Percentiles rank a stretch among this genome's conserved stretches.
Evolutionary conservation across 2,329 filamentous ascomycete genomes (phyloP).

Genomic region (Curvularia lunata): DNA sequence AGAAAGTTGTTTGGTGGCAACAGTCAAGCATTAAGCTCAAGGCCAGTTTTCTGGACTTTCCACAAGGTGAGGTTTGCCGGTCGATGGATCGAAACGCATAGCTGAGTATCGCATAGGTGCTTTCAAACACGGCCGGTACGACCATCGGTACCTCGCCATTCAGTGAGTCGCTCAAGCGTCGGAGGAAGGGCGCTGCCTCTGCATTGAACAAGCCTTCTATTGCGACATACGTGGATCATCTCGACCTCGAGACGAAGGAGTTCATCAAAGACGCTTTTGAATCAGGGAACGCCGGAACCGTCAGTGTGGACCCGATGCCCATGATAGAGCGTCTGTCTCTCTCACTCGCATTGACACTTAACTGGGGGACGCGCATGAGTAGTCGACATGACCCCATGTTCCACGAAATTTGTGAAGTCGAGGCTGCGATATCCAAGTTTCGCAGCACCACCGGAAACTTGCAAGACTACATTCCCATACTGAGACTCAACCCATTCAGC

Average conservation of each 20-base stretch:
- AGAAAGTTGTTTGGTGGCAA: conserved; percentile 52
- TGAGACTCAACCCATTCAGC: conserved; percentile 67
- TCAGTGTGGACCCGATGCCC: conserved; percentile 68
- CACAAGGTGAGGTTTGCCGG: conserved; percentile 46
- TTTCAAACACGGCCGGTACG: conserved; percentile 69
- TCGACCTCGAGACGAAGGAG: conserved; percentile 67
- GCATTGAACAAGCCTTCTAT: conserved; percentile 70
- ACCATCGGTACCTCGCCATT: conserved; percentile 73
- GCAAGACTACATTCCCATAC: conserved; percentile 66
- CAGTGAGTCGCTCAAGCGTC: conserved; percentile 67
- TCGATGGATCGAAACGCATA: neutral
- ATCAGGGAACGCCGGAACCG: conserved; percentile 62
- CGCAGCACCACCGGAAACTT: conserved; percentile 66
- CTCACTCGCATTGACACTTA: conserved; percentile 68
- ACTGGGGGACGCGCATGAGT: conserved; percentile 69
- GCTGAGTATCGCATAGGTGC: conserved; percentile 52
- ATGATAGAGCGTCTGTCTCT: conserved; percentile 70
- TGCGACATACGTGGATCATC: conserved; percentile 65
- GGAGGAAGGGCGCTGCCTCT: conserved; percentile 69
- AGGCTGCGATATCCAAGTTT: conserved; percentile 66
- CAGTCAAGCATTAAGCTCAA: conserved; percentile 51
- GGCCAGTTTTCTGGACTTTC: conserved; percentile 56
- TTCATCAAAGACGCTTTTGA: conserved; percentile 67
- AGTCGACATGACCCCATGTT: conserved; percentile 67
- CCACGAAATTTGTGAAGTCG: conserved; percentile 67